Evolutionary conservation across 73 alveolate genomes (phyloP), one percentile per base, ranked within the genome.

Genomic region (Effrenium voratum): DNA sequence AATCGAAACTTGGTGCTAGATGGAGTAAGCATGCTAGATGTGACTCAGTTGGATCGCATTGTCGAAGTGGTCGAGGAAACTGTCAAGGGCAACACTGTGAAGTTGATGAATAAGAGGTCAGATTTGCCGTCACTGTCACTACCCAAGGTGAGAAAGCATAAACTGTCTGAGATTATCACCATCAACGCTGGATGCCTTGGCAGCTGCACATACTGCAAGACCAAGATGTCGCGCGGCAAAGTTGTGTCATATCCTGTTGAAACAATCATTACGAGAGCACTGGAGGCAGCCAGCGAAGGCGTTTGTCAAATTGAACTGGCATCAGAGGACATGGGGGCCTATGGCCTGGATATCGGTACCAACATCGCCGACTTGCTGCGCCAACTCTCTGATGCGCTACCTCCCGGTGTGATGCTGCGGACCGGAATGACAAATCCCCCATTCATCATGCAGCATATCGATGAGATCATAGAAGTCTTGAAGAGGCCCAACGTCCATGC

Each of bases 391-490:
- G 99, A 99, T 47, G 99, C 98, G 52, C 99, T 99, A 70, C 99
- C 99, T 72, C 98, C 98, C 3, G 77, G 72, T 49, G 99, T 99
- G 55, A 99, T 99, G 99, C 98, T 99, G 34, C 99, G 99, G 91
- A 99, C 99, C 43, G 99, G 99, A 15, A 99, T 99, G 99, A 99
- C 99, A 32, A 99, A 99, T 98, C 99, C 99, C 0, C 99, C 99
- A 4, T 99, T 99, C 99, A 99, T 99, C 63, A 94, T 99, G 95
- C 99, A 99, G 99, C 99, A 99, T 93, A 99, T 99, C 34, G 99
- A 99, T 81, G 99, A 99, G 34, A 99, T 99, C 99, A 99, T 99
- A 43, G 99, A 99, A 90, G 99, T 99, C 66, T 91, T 99, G 99
- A 99, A 99, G 85, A 99, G 99, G 95, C 99, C 99, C 79, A 96